A percentile compares a stretch with the other conserved stretches of the same genome.
These are phyloP conservation scores for Aurinia saxatilis DNA, from an alignment of 345 rosid genomes.

Conservation along the genomic window DNA sequence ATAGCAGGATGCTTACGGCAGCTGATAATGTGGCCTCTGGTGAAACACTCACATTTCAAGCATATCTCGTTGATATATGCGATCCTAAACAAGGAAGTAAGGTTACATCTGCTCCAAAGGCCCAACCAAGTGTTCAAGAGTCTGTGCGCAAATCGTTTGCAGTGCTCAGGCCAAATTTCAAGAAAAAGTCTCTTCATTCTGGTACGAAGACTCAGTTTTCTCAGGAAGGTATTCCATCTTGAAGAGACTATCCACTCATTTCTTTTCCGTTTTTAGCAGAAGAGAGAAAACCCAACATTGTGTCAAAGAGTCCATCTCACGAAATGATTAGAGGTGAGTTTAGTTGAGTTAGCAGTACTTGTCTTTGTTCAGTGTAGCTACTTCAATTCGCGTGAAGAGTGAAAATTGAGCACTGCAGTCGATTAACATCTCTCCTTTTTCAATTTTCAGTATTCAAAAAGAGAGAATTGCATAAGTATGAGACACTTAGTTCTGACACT, in stretches of 20 bases:
- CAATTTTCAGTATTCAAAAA: slow-evolving; percentile 59
- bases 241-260: neutral
- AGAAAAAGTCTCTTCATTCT: slow-evolving; percentile 30
- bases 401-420: neutral
- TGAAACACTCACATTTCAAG: slow-evolving; percentile 49
- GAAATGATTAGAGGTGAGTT: slow-evolving; percentile 60
- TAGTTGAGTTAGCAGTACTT: neutral
- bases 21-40: slow-evolving; percentile 50
- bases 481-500: slow-evolving; percentile 31
- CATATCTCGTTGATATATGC: slow-evolving; percentile 63
- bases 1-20: slow-evolving; percentile 55
- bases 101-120: slow-evolving; percentile 14
- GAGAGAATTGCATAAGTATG: slow-evolving; percentile 53
- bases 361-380: neutral
- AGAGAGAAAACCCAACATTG: slow-evolving; percentile 26
- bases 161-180: slow-evolving; percentile 30
- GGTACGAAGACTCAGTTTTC: slow-evolving; percentile 29
- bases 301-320: slow-evolving; percentile 39
- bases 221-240: neutral
- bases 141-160: slow-evolving; percentile 14
- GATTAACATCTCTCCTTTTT: slow-evolving; percentile 4
- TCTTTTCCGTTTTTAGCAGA: neutral
- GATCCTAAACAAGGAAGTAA: slow-evolving; percentile 38
- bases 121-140: slow-evolving; percentile 16
- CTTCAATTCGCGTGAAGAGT: neutral